These are phyloP conservation scores for Aspergillus nanangensis DNA, from an alignment of 495 filamentous ascomycete genomes.

Conservation along the genomic window DNA sequence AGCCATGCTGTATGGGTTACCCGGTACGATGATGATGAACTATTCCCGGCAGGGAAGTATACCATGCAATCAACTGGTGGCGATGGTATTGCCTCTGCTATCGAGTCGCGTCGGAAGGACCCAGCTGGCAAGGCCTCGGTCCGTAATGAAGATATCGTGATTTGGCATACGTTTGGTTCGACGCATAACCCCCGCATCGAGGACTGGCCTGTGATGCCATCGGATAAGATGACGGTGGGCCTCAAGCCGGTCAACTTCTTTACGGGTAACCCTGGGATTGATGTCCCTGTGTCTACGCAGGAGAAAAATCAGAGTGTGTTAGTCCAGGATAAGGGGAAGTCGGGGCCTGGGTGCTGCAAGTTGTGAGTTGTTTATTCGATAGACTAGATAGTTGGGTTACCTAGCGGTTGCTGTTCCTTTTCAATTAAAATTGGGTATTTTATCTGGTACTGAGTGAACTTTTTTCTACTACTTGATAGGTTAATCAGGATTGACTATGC, in stretches of 20 bases:
- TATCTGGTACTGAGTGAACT: too few species aligned
- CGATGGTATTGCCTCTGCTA: conserved; percentile 23
- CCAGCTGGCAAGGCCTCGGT: conserved; percentile 39
- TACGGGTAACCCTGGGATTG: conserved; percentile 56
- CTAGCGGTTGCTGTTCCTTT: too few species aligned
- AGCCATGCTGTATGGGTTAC: conserved; percentile 79
- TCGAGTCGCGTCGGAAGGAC: conserved; percentile 11
- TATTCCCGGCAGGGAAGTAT: conserved; percentile 74
- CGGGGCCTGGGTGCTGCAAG: too few species aligned
- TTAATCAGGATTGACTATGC: too few species aligned
- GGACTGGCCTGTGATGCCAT: conserved; percentile 64
- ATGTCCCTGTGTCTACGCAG: conserved; percentile 32
- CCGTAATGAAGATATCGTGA: conserved; percentile 42
- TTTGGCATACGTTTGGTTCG: conserved; percentile 54
- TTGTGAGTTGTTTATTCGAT: too few species aligned
- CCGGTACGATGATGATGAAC: conserved; percentile 67
- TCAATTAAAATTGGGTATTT: too few species aligned
- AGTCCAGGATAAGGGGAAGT: too few species aligned
- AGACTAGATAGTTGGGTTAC: too few species aligned
- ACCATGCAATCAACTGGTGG: conserved; percentile 75
- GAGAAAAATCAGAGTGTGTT: conserved; percentile 26
- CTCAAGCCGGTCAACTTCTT: conserved; percentile 76
- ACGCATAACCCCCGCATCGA: conserved; percentile 57
- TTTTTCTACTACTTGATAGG: too few species aligned
- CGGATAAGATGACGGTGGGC: conserved; percentile 37